phyloP scores from a whole-genome alignment of 2,329 filamentous ascomycete species.

The Tympanopsis confertula region DNA sequence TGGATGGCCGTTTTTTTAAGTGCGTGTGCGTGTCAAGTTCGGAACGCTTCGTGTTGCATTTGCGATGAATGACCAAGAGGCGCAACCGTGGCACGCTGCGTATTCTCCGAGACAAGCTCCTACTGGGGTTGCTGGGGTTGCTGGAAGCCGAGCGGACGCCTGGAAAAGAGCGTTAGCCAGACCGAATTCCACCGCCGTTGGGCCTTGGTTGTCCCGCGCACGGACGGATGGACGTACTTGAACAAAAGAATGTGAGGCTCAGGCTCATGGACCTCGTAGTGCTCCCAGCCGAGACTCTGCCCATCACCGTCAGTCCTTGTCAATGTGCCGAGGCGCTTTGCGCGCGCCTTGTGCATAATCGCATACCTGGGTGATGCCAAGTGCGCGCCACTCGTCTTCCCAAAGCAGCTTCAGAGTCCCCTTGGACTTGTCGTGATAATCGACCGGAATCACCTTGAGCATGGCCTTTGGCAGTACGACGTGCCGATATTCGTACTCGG shows the following conservation, averaged over 20 bases:
- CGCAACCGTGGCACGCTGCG: neutral
- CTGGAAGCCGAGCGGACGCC: conserved; percentile 76
- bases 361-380: conserved; percentile 86
- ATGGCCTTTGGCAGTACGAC: conserved; percentile 96
- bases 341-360: conserved; percentile 2
- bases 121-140: conserved; percentile 41
- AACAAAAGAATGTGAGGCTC: conserved; percentile 97
- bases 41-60: too few relatives aligned
- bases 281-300: conserved; percentile 95
- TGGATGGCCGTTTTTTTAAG: too few relatives aligned
- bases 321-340: conserved; percentile 3
- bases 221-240: conserved; percentile 57
- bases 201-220: conserved; percentile 12
- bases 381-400: conserved; percentile 96
- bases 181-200: conserved; percentile 11
- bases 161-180: conserved; percentile 20
- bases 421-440: conserved; percentile 80
- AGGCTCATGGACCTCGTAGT: conserved; percentile 97
- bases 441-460: conserved; percentile 91
- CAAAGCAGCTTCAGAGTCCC: conserved; percentile 91
- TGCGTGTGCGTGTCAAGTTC: too few relatives aligned
- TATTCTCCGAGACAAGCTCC: conserved; percentile 3
- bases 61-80: too few relatives aligned
- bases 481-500: conserved; percentile 90
- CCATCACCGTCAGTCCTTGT: conserved; percentile 3